Evolutionary conservation across 768 basidiomycete genomes (phyloP).

Genomic region (Cyclocybe cylindracea): DNA sequence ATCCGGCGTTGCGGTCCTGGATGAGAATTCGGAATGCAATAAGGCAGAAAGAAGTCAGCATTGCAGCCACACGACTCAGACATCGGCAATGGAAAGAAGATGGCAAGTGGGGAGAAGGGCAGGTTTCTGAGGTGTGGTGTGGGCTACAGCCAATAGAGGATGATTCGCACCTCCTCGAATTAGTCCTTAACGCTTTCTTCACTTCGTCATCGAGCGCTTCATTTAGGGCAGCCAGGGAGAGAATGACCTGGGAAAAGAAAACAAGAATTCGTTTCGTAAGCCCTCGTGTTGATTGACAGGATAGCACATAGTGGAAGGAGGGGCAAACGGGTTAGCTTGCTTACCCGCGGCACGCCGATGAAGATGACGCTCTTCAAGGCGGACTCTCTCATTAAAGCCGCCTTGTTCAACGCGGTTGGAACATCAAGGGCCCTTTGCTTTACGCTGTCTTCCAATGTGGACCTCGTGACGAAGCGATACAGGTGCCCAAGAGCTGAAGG

Average conservation of each 20-base stretch:
- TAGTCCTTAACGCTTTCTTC: conserved; percentile 64
- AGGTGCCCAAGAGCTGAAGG: conserved; percentile 79
- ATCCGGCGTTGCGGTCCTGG: conserved; percentile 58
- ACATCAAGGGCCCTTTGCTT: conserved; percentile 42
- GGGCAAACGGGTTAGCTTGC: conserved; percentile 27
- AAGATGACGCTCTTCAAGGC: conserved; percentile 90
- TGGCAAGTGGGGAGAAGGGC: not conserved
- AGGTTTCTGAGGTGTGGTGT: not conserved
- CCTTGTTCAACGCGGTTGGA: conserved; percentile 64
- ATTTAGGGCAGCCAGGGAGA: conserved; percentile 75
- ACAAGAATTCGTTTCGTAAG: conserved; percentile 2
- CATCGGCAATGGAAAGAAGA: not conserved
- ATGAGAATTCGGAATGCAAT: conserved; percentile 11
- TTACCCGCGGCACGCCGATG: conserved; percentile 82
- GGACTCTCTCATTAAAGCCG: conserved; percentile 86
- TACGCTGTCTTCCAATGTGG: conserved; percentile 35
- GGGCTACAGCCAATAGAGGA: conserved; percentile 10
- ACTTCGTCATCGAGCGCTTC: conserved; percentile 83
- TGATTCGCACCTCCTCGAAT: conserved; percentile 58
- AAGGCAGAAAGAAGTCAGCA: conserved; percentile 19
- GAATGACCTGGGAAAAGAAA: conserved; percentile 63
- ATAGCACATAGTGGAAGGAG: not conserved
- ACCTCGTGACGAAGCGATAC: conserved; percentile 74
- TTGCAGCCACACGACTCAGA: not conserved
- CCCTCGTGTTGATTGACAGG: conserved; percentile 2